These are phyloP conservation scores for Triadica sebifera DNA, from an alignment of 345 rosid species.

Conservation along the genomic window DNA sequence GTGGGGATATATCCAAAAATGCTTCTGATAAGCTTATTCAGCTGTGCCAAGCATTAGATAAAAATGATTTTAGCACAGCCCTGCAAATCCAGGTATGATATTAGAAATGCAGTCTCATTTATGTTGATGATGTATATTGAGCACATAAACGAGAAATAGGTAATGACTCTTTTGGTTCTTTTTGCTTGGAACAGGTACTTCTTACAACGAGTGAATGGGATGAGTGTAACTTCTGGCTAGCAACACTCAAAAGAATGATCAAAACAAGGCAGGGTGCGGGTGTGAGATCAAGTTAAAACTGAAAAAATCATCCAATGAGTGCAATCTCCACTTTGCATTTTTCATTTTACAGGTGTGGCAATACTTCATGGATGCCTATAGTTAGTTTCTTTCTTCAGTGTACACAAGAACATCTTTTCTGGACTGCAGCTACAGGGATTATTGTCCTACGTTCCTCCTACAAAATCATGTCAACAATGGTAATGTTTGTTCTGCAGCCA, in stretches of 20 bases:
- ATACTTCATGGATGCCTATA: conserved; percentile 10
- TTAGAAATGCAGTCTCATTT: conserved; percentile 5
- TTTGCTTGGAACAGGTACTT: conserved; percentile 49
- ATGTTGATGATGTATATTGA: background rate
- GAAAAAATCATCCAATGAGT: background rate
- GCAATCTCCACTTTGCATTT: background rate
- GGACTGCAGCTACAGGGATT: conserved; percentile 15
- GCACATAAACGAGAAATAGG: background rate
- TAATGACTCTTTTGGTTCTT: background rate
- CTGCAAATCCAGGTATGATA: conserved; percentile 79
- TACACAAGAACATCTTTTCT: conserved; percentile 25
- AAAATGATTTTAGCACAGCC: conserved; percentile 67
- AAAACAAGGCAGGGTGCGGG: conserved; percentile 72
- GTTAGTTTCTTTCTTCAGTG: conserved; percentile 16
- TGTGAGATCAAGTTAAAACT: conserved; percentile 46
- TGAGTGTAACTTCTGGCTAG: conserved; percentile 96
- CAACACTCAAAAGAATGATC: conserved; percentile 88
- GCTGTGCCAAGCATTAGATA: conserved; percentile 91
- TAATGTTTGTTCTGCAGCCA: conserved; percentile 14
- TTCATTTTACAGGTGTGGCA: conserved; percentile 11
- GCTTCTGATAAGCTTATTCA: conserved; percentile 88
- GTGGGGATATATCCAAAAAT: conserved; percentile 83
- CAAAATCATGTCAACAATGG: conserved; percentile 15
- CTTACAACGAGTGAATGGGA: conserved; percentile 99
- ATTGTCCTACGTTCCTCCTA: conserved; percentile 10